These are phyloP conservation scores for Fusarium tuaranense DNA, from an alignment of 2,329 filamentous ascomycete species.

Conservation along the genomic window DNA sequence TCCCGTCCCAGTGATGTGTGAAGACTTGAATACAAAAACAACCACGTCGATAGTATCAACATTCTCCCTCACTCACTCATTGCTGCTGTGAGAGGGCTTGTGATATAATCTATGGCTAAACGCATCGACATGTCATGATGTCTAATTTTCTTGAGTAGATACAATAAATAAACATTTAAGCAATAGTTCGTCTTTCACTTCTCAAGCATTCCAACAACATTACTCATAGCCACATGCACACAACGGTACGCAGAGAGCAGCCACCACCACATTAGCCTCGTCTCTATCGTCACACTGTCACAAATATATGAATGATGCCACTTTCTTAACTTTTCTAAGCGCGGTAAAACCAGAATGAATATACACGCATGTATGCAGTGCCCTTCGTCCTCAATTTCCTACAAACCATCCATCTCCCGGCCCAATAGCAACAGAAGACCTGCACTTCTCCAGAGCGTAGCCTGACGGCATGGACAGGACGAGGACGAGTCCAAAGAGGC, in stretches of 20 bases:
- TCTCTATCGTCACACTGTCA: neutral
- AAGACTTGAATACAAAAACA: slow-evolving; percentile 1
- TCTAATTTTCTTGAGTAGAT: neutral
- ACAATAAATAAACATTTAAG: neutral
- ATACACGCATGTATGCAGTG: slow-evolving; percentile 28
- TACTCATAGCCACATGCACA: neutral
- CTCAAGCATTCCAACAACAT: neutral
- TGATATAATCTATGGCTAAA: neutral
- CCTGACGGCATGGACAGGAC: neutral
- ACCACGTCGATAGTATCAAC: neutral
- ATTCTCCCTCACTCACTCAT: neutral
- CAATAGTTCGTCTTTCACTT: neutral
- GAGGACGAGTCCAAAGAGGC: slow-evolving; percentile 16
- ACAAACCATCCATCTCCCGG: slow-evolving; percentile 15
- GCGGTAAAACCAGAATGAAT: slow-evolving; percentile 19
- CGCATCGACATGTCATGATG: neutral
- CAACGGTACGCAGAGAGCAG: neutral
- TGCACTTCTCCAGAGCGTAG: slow-evolving; percentile 48
- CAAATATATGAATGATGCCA: neutral
- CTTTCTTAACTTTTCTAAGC: slow-evolving; percentile 19
- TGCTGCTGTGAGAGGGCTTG: neutral
- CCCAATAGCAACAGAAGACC: slow-evolving; percentile 42
- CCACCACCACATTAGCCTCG: neutral
- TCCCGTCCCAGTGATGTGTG: neutral
- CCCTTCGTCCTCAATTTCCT: slow-evolving; percentile 22